These are phyloP conservation scores for Fistulinella cinereoalba DNA, from an alignment of 1,284 basidiomycete genomes.

Conservation along the genomic window DNA sequence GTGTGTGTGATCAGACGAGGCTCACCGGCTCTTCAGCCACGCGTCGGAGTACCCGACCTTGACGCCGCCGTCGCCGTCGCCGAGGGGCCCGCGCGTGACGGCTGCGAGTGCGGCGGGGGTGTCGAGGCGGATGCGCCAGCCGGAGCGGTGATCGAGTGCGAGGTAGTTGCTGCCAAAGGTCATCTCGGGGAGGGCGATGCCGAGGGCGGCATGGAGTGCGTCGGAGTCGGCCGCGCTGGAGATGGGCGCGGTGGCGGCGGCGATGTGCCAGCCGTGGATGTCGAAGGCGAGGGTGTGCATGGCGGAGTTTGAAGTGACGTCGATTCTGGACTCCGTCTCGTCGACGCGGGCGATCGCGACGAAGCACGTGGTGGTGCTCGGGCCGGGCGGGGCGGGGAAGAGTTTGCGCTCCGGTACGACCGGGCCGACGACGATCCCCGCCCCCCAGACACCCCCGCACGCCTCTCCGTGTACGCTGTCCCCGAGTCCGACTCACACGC, in stretches of 20 bases:
- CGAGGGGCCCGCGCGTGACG: constrained; percentile 78
- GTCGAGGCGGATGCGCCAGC: constrained; percentile 69
- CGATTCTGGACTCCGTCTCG: constrained; percentile 86
- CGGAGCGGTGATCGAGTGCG: constrained; percentile 59
- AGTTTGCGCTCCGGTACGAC: constrained; percentile 86
- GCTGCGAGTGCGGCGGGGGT: constrained; percentile 66
- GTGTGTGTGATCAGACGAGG: background rate
- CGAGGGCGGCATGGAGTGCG: constrained; percentile 58
- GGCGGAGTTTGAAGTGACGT: constrained; percentile 25
- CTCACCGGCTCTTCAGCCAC: constrained; percentile 87
- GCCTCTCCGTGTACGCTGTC: constrained; percentile 85
- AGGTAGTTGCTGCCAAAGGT: constrained; percentile 90
- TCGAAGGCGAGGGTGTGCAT: constrained; percentile 48
- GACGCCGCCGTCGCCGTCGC: constrained; percentile 81
- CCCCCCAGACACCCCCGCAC: constrained; percentile 72
- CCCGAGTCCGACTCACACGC: constrained; percentile 75
- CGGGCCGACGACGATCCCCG: constrained; percentile 73
- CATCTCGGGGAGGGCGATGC: constrained; percentile 94
- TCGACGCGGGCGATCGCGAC: constrained; percentile 80
- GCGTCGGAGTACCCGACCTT: constrained; percentile 93
- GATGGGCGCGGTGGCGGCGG: constrained; percentile 66
- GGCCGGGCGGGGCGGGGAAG: constrained; percentile 78
- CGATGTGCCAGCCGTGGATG: constrained; percentile 62
- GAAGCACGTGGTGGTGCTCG: constrained; percentile 82
- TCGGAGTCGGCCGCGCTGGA: constrained; percentile 76